phyloP scores from a whole-genome alignment of 1,139 yeast genomes.

The Diutina scorzettiae region DNA sequence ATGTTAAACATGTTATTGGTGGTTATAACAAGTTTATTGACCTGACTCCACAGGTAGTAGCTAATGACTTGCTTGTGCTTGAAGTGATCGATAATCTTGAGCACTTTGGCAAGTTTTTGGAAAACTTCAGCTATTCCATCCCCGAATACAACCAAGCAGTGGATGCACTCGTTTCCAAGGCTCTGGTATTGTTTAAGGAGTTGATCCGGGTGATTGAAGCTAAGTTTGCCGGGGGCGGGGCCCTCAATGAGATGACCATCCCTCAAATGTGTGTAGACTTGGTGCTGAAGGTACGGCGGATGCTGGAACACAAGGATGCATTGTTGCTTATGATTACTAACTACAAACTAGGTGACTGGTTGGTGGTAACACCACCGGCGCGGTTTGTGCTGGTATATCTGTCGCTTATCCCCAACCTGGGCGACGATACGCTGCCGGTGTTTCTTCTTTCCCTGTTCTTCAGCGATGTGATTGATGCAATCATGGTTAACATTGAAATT shows the following conservation, averaged over 20 bases:
- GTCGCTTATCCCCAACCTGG: slow-evolving; percentile 33
- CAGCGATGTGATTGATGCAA: slow-evolving; percentile 66
- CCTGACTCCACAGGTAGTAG: neutral
- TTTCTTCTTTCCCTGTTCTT: slow-evolving; percentile 51
- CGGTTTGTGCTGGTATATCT: slow-evolving; percentile 39
- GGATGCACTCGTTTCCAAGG: slow-evolving; percentile 1
- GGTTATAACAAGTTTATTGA: neutral
- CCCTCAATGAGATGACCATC: slow-evolving; percentile 49
- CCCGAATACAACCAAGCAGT: neutral
- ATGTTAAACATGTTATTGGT: neutral
- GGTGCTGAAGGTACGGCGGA: slow-evolving; percentile 46
- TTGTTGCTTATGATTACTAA: slow-evolving; percentile 39
- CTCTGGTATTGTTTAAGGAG: slow-evolving; percentile 27
- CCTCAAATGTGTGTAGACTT: slow-evolving; percentile 29
- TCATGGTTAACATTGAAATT: slow-evolving; percentile 47
- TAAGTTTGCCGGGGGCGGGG: slow-evolving; percentile 30
- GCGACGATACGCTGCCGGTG: slow-evolving; percentile 9
- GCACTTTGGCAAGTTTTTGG: slow-evolving; percentile 2
- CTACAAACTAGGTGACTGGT: slow-evolving; percentile 57
- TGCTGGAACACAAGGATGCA: slow-evolving; percentile 47
- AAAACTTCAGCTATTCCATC: neutral
- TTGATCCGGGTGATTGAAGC: slow-evolving; percentile 43
- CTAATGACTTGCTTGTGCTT: neutral
- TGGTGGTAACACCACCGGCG: slow-evolving; percentile 42
- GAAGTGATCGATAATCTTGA: neutral